Conservation (phyloP, 2,329 filamentous ascomycete species). For the Gaeumannomyces sp. region DNA sequence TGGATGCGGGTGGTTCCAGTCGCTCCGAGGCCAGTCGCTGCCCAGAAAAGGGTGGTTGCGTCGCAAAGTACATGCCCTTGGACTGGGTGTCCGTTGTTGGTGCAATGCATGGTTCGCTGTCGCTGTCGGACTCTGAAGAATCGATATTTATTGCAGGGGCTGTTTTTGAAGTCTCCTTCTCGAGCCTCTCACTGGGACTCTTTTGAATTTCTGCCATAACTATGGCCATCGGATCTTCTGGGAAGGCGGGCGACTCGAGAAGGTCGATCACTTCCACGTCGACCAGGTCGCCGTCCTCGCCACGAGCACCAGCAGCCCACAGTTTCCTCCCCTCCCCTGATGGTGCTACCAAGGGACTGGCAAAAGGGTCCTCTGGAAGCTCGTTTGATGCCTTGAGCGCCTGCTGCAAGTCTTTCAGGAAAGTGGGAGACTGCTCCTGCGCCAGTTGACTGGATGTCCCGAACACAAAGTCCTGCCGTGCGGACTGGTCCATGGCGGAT, state of each 20-base stretch:
- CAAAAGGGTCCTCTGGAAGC: conserved; percentile 32
- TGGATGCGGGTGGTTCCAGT: not conserved
- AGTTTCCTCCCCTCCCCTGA: conserved; percentile 35
- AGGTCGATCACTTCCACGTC: conserved; percentile 58
- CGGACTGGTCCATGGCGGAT: conserved; percentile 59
- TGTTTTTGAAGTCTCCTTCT: not conserved
- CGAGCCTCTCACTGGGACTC: not conserved
- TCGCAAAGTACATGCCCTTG: not conserved
- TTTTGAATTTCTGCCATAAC: conserved; percentile 3
- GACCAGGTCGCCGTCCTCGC: conserved; percentile 57
- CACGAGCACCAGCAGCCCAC: conserved; percentile 66
- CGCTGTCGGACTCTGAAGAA: not conserved
- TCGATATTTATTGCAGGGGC: not conserved
- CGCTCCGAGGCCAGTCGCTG: not conserved
- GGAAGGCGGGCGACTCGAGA: conserved; percentile 33
- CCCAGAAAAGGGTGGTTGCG: not conserved
- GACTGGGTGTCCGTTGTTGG: not conserved
- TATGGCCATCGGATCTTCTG: conserved; percentile 15
- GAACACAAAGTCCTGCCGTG: conserved; percentile 72
- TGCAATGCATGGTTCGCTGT: not conserved
- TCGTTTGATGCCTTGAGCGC: conserved; percentile 56
- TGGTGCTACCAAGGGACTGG: conserved; percentile 12
- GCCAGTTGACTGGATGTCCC: conserved; percentile 81
- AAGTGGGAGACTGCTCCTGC: conserved; percentile 62
- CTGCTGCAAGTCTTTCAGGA: conserved; percentile 55